A percentile compares a stretch with the other conserved stretches of the same genome.
These are phyloP conservation scores for Amylostereum chailletii DNA, from an alignment of 1,284 basidiomycete species.

Conservation along the genomic window DNA sequence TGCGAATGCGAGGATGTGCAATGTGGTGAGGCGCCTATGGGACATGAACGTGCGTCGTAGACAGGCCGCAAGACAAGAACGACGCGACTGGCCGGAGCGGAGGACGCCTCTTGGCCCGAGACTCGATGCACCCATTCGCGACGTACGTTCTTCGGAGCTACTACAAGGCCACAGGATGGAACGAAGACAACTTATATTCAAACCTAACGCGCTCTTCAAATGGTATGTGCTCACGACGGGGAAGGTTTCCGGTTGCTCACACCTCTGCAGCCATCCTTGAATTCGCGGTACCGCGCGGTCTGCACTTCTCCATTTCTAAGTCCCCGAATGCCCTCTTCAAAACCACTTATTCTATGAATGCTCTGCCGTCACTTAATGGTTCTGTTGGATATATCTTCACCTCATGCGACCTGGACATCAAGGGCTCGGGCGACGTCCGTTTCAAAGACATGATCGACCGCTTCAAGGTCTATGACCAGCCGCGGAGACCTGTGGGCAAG, in stretches of 20 bases:
- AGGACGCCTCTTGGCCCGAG: no score
- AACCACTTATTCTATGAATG: conserved; percentile 87
- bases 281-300: conserved; percentile 72
- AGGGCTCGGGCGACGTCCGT: conserved; percentile 62
- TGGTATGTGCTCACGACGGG: conserved; percentile 39
- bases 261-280: conserved; percentile 66
- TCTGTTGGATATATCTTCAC: conserved; percentile 91
- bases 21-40: no score
- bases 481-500: conserved; percentile 64
- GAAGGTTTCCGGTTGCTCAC: no score
- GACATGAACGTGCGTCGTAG: no score
- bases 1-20: no score
- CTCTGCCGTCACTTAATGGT: conserved; percentile 87
- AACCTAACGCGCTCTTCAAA: conserved; percentile 85
- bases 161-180: conserved; percentile 90
- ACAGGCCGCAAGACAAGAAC: neutral
- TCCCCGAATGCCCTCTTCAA: conserved; percentile 85
- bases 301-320: conserved; percentile 81
- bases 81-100: no score
- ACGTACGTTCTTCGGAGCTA: conserved; percentile 86
- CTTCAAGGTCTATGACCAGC: conserved; percentile 75
- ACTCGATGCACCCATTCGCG: conserved; percentile 72
- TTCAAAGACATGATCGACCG: conserved; percentile 86
- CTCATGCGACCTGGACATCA: conserved; percentile 71
- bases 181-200: conserved; percentile 90